These are phyloP conservation scores for Rhizophagus clarus DNA, from an alignment of 192 early-diverging fungal species.

Conservation along the genomic window DNA sequence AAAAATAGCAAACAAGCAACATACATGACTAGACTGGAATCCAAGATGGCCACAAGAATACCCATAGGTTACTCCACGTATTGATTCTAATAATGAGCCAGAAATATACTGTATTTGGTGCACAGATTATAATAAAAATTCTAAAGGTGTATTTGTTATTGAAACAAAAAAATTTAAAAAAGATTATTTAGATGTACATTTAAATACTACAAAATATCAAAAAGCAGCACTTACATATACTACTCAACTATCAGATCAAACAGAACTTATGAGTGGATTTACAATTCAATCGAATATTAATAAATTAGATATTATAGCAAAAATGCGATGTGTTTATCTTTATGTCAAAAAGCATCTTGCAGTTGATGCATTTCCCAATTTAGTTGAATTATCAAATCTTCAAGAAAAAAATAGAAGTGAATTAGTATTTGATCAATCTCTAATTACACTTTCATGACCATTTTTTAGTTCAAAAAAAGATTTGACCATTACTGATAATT, in stretches of 20 bases:
- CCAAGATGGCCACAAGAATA: not conserved
- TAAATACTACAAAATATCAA: not conserved
- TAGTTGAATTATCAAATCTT: not conserved
- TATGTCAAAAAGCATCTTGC: not conserved
- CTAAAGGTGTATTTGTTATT: slow-evolving; percentile 4
- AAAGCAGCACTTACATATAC: not conserved
- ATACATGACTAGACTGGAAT: too few relatives aligned
- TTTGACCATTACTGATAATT: not conserved
- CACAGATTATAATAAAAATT: not conserved
- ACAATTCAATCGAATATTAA: not conserved
- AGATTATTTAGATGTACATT: slow-evolving; percentile 7
- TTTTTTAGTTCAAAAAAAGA: not conserved
- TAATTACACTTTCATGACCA: not conserved
- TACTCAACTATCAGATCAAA: not conserved
- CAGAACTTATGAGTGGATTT: not conserved
- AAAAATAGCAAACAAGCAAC: too few relatives aligned
- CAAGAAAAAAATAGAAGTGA: not conserved
- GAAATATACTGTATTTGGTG: not conserved
- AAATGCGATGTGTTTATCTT: slow-evolving; percentile 7
- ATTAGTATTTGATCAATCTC: not conserved
- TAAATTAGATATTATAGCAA: slow-evolving; percentile 1
- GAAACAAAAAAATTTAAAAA: not conserved
- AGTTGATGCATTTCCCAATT: slow-evolving; percentile 1
- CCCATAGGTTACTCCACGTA: not conserved
- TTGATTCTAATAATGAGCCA: not conserved